phyloP scores from a whole-genome alignment of 306 rosid species.

The Alnus glutinosa region DNA sequence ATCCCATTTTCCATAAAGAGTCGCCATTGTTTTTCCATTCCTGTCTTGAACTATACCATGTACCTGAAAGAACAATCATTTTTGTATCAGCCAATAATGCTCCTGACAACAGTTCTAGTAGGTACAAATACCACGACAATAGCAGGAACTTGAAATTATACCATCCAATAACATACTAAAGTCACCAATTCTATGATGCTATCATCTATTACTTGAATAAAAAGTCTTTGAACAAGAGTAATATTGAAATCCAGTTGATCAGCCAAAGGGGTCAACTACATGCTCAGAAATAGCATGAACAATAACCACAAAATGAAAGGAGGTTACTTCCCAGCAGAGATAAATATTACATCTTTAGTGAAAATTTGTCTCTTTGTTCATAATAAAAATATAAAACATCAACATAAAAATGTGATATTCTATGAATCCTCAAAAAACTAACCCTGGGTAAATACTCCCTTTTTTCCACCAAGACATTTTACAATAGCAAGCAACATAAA shows the following conservation, averaged over 20 bases:
- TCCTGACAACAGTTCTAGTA: background rate
- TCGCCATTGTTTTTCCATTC: conserved; percentile 81
- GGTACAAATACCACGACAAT: background rate
- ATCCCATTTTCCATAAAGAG: conserved; percentile 97
- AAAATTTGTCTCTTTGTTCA: background rate
- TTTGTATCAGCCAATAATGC: background rate
- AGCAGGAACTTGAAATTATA: background rate
- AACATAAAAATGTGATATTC: too few relatives aligned
- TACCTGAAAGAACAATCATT: conserved; percentile 49
- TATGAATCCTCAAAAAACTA: background rate
- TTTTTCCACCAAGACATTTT: background rate
- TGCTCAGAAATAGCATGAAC: background rate
- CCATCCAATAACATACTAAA: background rate
- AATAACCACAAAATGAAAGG: background rate
- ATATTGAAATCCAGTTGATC: background rate
- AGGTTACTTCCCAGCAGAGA: background rate
- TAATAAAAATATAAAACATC: background rate
- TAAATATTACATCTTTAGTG: background rate
- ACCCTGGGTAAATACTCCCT: background rate
- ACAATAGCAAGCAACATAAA: background rate
- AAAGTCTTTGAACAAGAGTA: background rate
- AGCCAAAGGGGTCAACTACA: too few relatives aligned
- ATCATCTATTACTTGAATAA: background rate
- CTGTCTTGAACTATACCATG: conserved; percentile 87
- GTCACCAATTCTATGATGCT: background rate